Evolutionary conservation across 2,329 filamentous ascomycete genomes (phyloP).

Genomic region (Hymenoscyphus albidus): DNA sequence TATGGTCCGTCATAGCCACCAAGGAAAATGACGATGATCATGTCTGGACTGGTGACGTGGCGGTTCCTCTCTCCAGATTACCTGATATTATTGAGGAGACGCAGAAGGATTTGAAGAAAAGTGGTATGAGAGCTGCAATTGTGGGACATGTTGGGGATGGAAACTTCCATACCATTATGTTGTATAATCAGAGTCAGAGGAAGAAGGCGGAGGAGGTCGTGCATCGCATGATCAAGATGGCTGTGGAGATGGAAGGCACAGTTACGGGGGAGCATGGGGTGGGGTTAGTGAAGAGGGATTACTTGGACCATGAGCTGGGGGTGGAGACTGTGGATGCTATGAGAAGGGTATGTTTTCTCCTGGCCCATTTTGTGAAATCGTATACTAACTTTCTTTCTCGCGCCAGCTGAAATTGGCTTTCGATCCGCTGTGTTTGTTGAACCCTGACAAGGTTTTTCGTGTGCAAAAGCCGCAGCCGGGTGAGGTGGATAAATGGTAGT

Average conservation of each 20-base stretch:
- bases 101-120: constrained; percentile 55
- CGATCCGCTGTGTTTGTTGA: constrained; percentile 65
- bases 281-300: constrained; percentile 80
- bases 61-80: constrained; percentile 72
- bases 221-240: constrained; percentile 80
- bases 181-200: constrained; percentile 66
- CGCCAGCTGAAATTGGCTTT: constrained; percentile 71
- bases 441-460: constrained; percentile 66
- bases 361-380: background rate
- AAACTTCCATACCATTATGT: constrained; percentile 68
- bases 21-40: constrained; percentile 57
- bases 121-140: constrained; percentile 58
- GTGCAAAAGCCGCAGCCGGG: constrained; percentile 52
- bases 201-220: constrained; percentile 66
- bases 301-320: constrained; percentile 74
- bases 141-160: constrained; percentile 74
- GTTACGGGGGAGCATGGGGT: constrained; percentile 84
- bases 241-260: constrained; percentile 80
- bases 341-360: constrained; percentile 59
- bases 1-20: constrained; percentile 75
- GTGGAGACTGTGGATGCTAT: constrained; percentile 73
- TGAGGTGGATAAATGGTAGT: constrained; percentile 45
- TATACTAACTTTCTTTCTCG: background rate
- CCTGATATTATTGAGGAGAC: constrained; percentile 76
- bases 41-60: constrained; percentile 84